Evolutionary conservation across 2,329 filamentous ascomycete species (phyloP), one percentile per base, ranked within the genome.

Genomic region (Diaporthe citri): DNA sequence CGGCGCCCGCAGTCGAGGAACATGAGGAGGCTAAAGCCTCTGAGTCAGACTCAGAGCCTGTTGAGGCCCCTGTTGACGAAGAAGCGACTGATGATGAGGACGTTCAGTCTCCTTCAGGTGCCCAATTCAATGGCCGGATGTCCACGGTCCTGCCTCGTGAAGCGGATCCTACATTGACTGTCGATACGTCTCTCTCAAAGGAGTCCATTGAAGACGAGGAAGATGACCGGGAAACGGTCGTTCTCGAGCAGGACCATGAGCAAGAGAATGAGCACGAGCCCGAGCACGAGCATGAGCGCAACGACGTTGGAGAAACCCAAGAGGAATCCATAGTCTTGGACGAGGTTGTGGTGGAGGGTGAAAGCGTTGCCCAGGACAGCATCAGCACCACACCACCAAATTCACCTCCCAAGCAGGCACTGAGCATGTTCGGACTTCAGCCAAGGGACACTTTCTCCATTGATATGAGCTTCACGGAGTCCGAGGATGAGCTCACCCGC

Each of bases 401-500:
- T 39, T 79, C 82, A 10, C 77, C 81, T 3, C 80, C 82, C 7
- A 80, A 81, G 71, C 77, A 67, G 22, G 74, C 78, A 5, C 74
- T 77, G 5, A 81, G 81, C 20, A 78, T 80, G n/a, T 88, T 87
- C 76, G 82, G 81, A 20, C 84, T 91, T 7, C 86, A 88, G 12
- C 81, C 87, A 20, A 87, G 87, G 78, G 87, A 90, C 46, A 79
- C 88, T 7, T 81, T 85, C 57, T 84, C 85, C 4, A 86, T 85
- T 57, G 79, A 87, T 17, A 80, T 83, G 55, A 79, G 83, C 46
- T 85, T 87, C n/a, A 88, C 87, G 0, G 90, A 91, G 7, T 90
- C 88, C 0, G 90, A 92, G 51, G 89, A 90, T 69, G 89, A 92
- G 76, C 82, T 85, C 56, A 72, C 75, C 1, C 62, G 48, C 10